Percentiles rank a stretch among this genome's conserved stretches.
These are phyloP conservation scores for Gamsiella multidivaricata DNA, from an alignment of 192 early-diverging fungal species.

Conservation along the genomic window DNA sequence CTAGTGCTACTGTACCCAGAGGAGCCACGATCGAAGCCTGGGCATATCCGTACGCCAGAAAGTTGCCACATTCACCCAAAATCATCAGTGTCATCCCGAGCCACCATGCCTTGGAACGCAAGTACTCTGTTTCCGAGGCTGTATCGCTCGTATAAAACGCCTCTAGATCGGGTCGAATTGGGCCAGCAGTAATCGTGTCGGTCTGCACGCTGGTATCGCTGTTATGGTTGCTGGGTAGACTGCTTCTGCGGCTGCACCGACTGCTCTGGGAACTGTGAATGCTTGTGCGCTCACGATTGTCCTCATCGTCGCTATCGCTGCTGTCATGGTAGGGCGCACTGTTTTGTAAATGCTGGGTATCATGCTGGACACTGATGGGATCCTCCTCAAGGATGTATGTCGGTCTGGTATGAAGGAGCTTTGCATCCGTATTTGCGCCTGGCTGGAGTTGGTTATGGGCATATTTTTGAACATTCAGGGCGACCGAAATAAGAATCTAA, in stretches of 20 bases:
- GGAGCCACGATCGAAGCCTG: constrained; percentile 80
- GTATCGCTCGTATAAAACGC: constrained; percentile 31
- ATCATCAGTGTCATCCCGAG: constrained; percentile 75
- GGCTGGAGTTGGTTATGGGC: constrained; percentile 62
- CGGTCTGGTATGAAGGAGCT: constrained; percentile 4
- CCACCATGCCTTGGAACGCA: constrained; percentile 74
- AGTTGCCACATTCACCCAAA: constrained; percentile 54
- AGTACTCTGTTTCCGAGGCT: constrained; percentile 53
- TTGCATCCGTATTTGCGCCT: constrained; percentile 5
- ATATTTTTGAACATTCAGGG: constrained; percentile 79
- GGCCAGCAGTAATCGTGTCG: constrained; percentile 24
- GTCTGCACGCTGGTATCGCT: constrained; percentile 45
- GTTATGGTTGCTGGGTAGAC: constrained; percentile 19
- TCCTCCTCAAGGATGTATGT: constrained; percentile 3
- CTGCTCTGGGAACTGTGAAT: constrained; percentile 9
- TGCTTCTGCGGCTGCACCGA: constrained; percentile 20
- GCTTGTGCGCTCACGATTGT: background rate
- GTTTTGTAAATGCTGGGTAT: constrained; percentile 2
- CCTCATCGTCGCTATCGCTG: constrained; percentile 8
- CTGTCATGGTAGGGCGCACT: background rate
- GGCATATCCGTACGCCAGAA: constrained; percentile 80
- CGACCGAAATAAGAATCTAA: constrained; percentile 74
- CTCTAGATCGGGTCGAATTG: constrained; percentile 11
- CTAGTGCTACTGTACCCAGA: constrained; percentile 76
- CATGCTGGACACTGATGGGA: background rate